A percentile compares a stretch with the other conserved stretches of the same genome.
These are phyloP conservation scores for Neurospora cerealis DNA, from an alignment of 495 filamentous ascomycete genomes.

Conservation along the genomic window DNA sequence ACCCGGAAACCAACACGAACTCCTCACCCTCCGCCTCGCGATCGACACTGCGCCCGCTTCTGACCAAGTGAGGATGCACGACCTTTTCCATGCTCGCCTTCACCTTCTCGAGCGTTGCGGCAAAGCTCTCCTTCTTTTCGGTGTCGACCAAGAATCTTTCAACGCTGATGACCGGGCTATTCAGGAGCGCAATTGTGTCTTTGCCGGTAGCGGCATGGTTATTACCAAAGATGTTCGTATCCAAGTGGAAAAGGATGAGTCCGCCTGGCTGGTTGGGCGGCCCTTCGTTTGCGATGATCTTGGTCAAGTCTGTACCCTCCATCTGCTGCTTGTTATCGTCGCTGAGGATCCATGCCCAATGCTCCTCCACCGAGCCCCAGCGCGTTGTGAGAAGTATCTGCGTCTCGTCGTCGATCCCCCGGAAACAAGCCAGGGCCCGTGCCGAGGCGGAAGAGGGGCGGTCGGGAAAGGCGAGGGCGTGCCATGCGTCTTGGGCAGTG, in stretches of 20 bases:
- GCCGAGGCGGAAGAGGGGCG: slow-evolving; percentile 9
- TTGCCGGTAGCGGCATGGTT: slow-evolving; percentile 3
- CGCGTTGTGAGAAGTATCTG: slow-evolving; percentile 39
- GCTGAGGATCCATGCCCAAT: slow-evolving; percentile 38
- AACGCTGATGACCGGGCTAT: slow-evolving; percentile 36
- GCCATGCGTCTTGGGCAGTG: slow-evolving; percentile 26
- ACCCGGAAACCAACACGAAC: slow-evolving; percentile 42
- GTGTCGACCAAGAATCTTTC: slow-evolving; percentile 32
- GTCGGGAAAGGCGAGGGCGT: slow-evolving; percentile 21
- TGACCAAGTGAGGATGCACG: slow-evolving; percentile 26
- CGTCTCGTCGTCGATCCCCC: slow-evolving; percentile 38
- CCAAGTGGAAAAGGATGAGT: slow-evolving; percentile 29
- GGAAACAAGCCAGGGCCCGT: slow-evolving; percentile 26
- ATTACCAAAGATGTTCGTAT: slow-evolving; percentile 25
- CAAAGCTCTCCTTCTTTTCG: slow-evolving; percentile 32
- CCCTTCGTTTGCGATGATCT: slow-evolving; percentile 15
- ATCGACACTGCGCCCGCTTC: slow-evolving; percentile 36
- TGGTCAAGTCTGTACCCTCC: slow-evolving; percentile 3
- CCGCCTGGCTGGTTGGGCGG: slow-evolving; percentile 22
- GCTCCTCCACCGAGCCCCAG: slow-evolving; percentile 40
- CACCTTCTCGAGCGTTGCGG: slow-evolving; percentile 27
- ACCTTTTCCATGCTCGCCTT: slow-evolving; percentile 32
- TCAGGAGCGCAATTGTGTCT: slow-evolving; percentile 18
- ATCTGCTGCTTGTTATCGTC: slow-evolving; percentile 21
- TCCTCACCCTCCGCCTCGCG: slow-evolving; percentile 38